phyloP scores from a whole-genome alignment of 805 yeast species.

The Candida odintsovae region DNA sequence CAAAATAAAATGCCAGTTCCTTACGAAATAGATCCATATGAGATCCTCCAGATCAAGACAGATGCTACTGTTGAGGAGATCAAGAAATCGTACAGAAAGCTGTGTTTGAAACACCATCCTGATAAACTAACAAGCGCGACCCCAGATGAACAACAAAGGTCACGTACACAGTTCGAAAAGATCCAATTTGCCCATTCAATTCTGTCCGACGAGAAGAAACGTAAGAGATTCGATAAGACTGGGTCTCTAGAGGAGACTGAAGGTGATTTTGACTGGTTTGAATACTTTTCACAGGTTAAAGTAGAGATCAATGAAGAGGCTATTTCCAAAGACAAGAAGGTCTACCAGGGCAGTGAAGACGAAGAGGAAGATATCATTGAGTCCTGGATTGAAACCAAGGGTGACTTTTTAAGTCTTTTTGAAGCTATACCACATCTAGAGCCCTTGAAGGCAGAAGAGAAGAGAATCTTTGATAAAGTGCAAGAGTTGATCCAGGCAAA shows the following conservation, averaged over 20 bases:
- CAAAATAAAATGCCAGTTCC: not conserved
- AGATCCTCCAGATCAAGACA: constrained; percentile 36
- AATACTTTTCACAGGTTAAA: constrained; percentile 43
- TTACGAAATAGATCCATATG: constrained; percentile 56
- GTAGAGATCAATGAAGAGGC: constrained; percentile 51
- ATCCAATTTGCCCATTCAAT: constrained; percentile 73
- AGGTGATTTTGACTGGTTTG: constrained; percentile 51
- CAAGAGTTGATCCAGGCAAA: constrained; percentile 36
- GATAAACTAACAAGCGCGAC: constrained; percentile 48
- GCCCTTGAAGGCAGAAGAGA: constrained; percentile 51
- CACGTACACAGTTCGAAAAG: constrained; percentile 48
- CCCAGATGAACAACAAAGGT: constrained; percentile 27
- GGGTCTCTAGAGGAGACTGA: constrained; percentile 48
- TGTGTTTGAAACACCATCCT: constrained; percentile 64
- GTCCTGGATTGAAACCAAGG: constrained; percentile 51
- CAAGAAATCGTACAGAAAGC: constrained; percentile 60
- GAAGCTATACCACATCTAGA: constrained; percentile 78
- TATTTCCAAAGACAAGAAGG: constrained; percentile 62
- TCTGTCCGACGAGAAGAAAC: constrained; percentile 49
- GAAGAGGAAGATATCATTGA: constrained; percentile 59
- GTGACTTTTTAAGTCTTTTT: constrained; percentile 64
- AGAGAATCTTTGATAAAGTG: constrained; percentile 50
- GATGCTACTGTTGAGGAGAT: constrained; percentile 46
- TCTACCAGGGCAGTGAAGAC: constrained; percentile 58
- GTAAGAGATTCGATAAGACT: constrained; percentile 60